Base-by-base conservation (phyloP, 768 basidiomycete species). In the Crucibulum laeve region DNA sequence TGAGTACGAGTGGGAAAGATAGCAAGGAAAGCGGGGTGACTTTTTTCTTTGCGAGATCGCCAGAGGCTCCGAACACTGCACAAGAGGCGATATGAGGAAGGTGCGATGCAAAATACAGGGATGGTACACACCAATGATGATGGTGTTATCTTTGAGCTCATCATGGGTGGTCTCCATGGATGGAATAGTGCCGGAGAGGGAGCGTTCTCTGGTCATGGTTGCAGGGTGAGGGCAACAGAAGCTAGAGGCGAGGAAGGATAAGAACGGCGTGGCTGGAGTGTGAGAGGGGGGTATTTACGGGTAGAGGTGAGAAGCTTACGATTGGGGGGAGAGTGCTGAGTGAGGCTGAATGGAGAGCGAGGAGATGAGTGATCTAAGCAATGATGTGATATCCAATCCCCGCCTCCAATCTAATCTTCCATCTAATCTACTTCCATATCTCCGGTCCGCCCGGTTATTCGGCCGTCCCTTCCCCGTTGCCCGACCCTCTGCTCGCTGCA, bases 21-120 rank as follows among this genome's bases (percentile, higher is more conserved):
- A 26, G 2, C n/a, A 19, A 24, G 33, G 43, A n/a, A 25, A 26
- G 23, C 32, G 32, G 23, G 39, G 44, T 38, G 39, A 36, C 93
- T 80, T 99, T 99, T 73, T 99, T 99, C 85, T 96, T 95, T 50
- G 95, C 95, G 36, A 99, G 76, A 73, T 99, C 95, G 30, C 95
- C 95, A 44, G 91, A 94, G 3, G 95, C 95, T 44, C 95, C 95
- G 48, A 94, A 80, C 42, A 98, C 94, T 92, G 59, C n/a, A n/a
- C n/a, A n/a, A n/a, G 7, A 43, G 40, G 34, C 26, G 26, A 38
- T 26, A 28, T 25, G 41, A 45, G 50, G 55, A 45, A 54, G 40
- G 34, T 38, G 38, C 38, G 28, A 42, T 25, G 13, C 43, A 40
- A 46, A 36, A 34, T 32, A 35, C 48, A 53, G 46, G 35, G 34